Evolutionary conservation across 306 rosid species (phyloP), one percentile per base, ranked within the genome.

Genomic region (Lathyrus tuberosus): DNA sequence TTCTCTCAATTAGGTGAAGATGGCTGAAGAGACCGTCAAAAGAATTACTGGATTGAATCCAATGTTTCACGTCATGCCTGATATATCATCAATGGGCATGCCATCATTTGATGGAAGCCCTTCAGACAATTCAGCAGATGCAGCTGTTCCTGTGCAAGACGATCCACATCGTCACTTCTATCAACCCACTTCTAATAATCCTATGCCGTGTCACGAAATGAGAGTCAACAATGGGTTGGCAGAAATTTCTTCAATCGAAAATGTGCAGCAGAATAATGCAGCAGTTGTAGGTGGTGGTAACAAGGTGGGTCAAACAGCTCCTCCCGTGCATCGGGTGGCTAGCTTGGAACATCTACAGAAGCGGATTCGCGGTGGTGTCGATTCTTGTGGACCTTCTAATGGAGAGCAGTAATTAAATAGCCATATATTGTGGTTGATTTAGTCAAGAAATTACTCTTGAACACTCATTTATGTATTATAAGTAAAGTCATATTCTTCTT

Each of bases 331-430:
- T 74, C 86, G 97, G 69, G 99, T 94, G 77, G 96, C 96, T 35
- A 94, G 99, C 91, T 89, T 95, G 90, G 99, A 95, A 78, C 92
- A 83, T 77, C 92, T 91, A 62, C 99, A 95, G 84, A 91, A 89
- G 77, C 84, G 91, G 76, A 91, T 95, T 42, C 84, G 95, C 20
- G 83, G 91, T 35, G 83, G 79, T 5, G 71, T 51, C 33, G 83
- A 76, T 63, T 68, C 85, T 0, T 49, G 72, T 52, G 86, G 78
- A 20, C 74, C 78, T 52, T 48, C 84, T 63, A 84, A 84, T 76
- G 84, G 82, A 65, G 90, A 88, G 75, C 87, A 77, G 65, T 80
- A 84, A 84, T 40, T 44, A 49, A 63, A 18, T 52, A 56, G 18
- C 75, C 61, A 59, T 20, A 47, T 60, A 43, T 10, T n/a, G 44